phyloP scores from a whole-genome alignment of 257 asterid genomes.

The Salvia splendens region DNA sequence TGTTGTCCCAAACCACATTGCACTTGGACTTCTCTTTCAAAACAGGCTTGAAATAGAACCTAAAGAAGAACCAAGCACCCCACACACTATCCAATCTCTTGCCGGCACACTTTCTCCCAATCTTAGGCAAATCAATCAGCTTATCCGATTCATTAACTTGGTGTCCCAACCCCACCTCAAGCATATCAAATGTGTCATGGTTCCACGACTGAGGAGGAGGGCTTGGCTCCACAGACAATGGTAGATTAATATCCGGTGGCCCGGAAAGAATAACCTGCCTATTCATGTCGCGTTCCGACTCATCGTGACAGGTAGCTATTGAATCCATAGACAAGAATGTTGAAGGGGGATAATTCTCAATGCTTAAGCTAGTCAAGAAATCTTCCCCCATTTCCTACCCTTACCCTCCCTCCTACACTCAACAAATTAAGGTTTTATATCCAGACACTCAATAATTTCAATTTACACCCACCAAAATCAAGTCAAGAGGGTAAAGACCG shows the following conservation, averaged over 20 bases:
- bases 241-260: conserved; percentile 60
- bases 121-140: conserved; percentile 44
- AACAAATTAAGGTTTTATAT: conserved; percentile 16
- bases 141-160: conserved; percentile 46
- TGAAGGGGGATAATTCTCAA: conserved; percentile 55
- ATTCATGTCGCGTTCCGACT: conserved; percentile 43
- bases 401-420: background rate
- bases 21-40: conserved; percentile 51
- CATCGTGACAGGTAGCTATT: conserved; percentile 48
- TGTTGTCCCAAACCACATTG: conserved; percentile 40
- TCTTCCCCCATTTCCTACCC: conserved; percentile 53
- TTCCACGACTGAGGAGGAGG: conserved; percentile 55
- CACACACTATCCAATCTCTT: conserved; percentile 55
- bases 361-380: conserved; percentile 44
- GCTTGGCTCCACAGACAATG: conserved; percentile 51
- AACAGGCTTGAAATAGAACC: conserved; percentile 60
- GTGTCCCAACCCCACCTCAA: conserved; percentile 53
- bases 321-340: conserved; percentile 61
- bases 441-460: conserved; percentile 6
- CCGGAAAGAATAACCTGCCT: conserved; percentile 48
- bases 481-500: background rate
- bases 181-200: conserved; percentile 51
- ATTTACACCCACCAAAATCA: conserved; percentile 28
- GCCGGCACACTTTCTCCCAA: conserved; percentile 42
- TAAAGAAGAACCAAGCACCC: conserved; percentile 70